Evolutionary conservation across 225 moss, liverwort and hornwort genomes (phyloP).

Genomic region (Physcomitrellopsis africana): DNA sequence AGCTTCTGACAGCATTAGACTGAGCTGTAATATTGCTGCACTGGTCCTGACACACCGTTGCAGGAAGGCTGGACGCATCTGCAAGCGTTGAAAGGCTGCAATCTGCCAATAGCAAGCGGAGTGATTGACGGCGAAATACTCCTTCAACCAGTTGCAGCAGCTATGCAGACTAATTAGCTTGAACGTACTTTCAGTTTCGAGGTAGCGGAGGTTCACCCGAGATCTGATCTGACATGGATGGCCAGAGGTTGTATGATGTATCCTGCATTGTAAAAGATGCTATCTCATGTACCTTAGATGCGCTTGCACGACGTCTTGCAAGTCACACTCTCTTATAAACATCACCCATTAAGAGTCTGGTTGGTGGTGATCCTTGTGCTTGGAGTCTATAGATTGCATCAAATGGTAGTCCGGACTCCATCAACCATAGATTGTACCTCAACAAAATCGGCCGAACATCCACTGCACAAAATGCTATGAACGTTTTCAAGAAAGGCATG

Average conservation of each 20-base stretch:
- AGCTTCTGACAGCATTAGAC: constrained; percentile 29
- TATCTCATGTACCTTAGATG: neutral
- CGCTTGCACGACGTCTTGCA: constrained; percentile 6
- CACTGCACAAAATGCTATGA: too few relatives aligned
- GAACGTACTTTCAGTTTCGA: neutral
- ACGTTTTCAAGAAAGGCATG: neutral
- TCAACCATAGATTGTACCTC: neutral
- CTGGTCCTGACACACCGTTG: constrained; percentile 53
- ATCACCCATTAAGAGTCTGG: constrained; percentile 26
- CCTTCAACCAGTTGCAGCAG: too few relatives aligned
- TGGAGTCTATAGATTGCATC: neutral
- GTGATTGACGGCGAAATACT: constrained; percentile 15
- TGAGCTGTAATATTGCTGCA: constrained; percentile 26
- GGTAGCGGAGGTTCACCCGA: neutral
- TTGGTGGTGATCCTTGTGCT: constrained; percentile 17
- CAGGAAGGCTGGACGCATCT: constrained; percentile 39
- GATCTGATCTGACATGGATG: constrained; percentile 9
- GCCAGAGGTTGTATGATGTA: neutral
- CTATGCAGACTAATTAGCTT: neutral
- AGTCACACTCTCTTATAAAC: constrained; percentile 23
- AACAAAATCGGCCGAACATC: neutral
- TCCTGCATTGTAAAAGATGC: neutral
- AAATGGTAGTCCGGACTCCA: neutral
- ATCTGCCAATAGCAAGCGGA: constrained; percentile 19
- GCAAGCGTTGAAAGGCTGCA: constrained; percentile 25